Evolutionary conservation across 208 protist genomes (phyloP).

Genomic region (Blechomonas ayalai): DNA sequence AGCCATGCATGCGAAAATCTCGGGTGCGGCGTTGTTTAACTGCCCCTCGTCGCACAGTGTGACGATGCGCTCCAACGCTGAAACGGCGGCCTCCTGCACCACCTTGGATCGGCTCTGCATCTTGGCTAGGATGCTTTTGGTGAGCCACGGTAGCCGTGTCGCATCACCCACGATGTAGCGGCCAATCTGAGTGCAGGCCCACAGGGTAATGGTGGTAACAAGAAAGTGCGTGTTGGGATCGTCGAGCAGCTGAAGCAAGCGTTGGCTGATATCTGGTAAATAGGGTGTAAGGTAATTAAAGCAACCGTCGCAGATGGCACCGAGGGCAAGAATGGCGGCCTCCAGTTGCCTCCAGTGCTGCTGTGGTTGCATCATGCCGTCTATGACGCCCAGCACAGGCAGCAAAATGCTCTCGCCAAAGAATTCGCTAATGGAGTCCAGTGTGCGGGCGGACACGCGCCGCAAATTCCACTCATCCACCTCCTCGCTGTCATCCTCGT

Average conservation of each 20-base stretch:
- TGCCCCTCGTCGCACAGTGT: conserved; percentile 32
- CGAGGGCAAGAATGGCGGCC: conserved; percentile 87
- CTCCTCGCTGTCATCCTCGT: conserved; percentile 82
- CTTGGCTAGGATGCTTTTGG: conserved; percentile 40
- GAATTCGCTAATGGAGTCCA: conserved; percentile 82
- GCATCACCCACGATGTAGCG: conserved; percentile 36
- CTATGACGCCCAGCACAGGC: conserved; percentile 72
- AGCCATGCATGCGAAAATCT: conserved; percentile 37
- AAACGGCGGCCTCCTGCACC: conserved; percentile 61
- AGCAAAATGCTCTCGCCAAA: conserved; percentile 76
- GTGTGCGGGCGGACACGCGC: conserved; percentile 74
- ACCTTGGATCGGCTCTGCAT: conserved; percentile 86
- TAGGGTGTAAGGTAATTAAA: conserved; percentile 71
- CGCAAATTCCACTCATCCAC: conserved; percentile 90
- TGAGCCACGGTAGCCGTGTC: conserved; percentile 21
- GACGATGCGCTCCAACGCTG: conserved; percentile 49
- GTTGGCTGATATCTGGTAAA: conserved; percentile 61
- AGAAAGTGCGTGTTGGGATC: conserved; percentile 73
- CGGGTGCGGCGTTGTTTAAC: conserved; percentile 5
- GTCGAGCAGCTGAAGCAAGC: conserved; percentile 68
- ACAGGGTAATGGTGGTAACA: conserved; percentile 86
- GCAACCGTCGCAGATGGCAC: conserved; percentile 90
- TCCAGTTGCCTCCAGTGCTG: conserved; percentile 79
- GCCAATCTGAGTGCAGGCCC: conserved; percentile 77
- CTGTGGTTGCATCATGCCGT: conserved; percentile 53